These are phyloP conservation scores for Acanthamoeba quina DNA, from an alignment of 208 protist genomes.

Conservation along the genomic window DNA sequence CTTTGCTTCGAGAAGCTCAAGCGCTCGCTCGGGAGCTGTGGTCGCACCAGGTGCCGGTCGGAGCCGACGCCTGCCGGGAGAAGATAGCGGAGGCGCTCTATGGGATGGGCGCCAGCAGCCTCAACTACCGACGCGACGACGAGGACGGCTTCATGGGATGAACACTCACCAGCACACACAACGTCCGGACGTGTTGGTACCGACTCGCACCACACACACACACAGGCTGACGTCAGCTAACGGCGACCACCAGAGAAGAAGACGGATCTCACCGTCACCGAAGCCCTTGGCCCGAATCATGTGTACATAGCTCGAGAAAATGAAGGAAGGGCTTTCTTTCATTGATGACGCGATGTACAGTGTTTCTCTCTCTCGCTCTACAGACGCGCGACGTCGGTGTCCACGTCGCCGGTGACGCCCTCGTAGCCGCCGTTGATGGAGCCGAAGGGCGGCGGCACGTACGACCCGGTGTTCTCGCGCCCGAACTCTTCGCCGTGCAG, in stretches of 20 bases:
- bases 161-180: not conserved
- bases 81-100: constrained; percentile 34
- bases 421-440: not conserved
- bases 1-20: not conserved
- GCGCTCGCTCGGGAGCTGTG: not conserved
- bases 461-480: not conserved
- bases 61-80: constrained; percentile 14
- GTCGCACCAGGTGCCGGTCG: not conserved
- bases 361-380: too few relatives aligned
- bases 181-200: not conserved
- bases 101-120: constrained; percentile 53
- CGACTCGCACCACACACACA: too few relatives aligned
- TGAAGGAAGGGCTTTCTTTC: too few relatives aligned
- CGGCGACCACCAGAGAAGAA: too few relatives aligned
- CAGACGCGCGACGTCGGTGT: not conserved
- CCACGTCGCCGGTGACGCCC: not conserved
- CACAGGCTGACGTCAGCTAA: too few relatives aligned
- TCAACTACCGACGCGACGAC: constrained; percentile 57
- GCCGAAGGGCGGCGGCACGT: not conserved
- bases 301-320: too few relatives aligned
- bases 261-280: too few relatives aligned
- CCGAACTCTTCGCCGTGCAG: not conserved
- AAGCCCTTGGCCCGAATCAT: too few relatives aligned
- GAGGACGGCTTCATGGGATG: constrained; percentile 59
- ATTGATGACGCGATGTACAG: too few relatives aligned